Conservation (phyloP, 495 filamentous ascomycete species). For the Friedmanniomyces simplex region DNA sequence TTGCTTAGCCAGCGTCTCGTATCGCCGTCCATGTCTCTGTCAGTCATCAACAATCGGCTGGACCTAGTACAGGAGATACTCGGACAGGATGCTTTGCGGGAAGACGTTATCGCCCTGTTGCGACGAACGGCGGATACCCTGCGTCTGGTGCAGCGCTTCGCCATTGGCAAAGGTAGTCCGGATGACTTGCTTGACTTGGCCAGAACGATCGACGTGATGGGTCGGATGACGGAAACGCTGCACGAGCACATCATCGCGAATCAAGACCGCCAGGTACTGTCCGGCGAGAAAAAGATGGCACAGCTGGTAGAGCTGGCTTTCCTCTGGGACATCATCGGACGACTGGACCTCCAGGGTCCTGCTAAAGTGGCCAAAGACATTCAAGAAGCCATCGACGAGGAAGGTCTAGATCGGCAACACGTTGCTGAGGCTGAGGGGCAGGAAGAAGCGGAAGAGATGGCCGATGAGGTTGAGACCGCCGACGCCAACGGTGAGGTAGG, state of each 20-base stretch:
- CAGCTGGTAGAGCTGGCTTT: constrained; percentile 3
- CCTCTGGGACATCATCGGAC: constrained; percentile 45
- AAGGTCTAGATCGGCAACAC: constrained; percentile 71
- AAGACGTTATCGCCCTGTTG: constrained; percentile 56
- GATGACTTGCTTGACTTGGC: constrained; percentile 81
- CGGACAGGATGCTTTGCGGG: constrained; percentile 49
- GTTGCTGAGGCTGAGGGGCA: constrained; percentile 49
- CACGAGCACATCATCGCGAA: constrained; percentile 18
- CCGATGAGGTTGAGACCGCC: constrained; percentile 54
- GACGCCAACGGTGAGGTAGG: constrained; percentile 32
- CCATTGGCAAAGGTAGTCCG: constrained; percentile 82
- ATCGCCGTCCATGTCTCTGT: constrained; percentile 73
- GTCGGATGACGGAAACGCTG: constrained; percentile 50
- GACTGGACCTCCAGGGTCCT: constrained; percentile 61
- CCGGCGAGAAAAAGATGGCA: constrained; percentile 10
- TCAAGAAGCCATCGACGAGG: constrained; percentile 76
- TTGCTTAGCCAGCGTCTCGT: constrained; percentile 73
- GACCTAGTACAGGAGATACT: constrained; percentile 72
- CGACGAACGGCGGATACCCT: constrained; percentile 74
- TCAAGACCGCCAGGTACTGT: neutral
- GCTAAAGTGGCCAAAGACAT: constrained; percentile 59
- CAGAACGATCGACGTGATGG: constrained; percentile 68
- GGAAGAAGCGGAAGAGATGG: constrained; percentile 21
- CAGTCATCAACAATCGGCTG: constrained; percentile 67
- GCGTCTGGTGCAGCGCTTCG: constrained; percentile 85